Percentiles rank a stretch among this genome's conserved stretches.
Conservation (phyloP, 192 early-diverging fungal genomes). For the Entomortierella parvispora region DNA sequence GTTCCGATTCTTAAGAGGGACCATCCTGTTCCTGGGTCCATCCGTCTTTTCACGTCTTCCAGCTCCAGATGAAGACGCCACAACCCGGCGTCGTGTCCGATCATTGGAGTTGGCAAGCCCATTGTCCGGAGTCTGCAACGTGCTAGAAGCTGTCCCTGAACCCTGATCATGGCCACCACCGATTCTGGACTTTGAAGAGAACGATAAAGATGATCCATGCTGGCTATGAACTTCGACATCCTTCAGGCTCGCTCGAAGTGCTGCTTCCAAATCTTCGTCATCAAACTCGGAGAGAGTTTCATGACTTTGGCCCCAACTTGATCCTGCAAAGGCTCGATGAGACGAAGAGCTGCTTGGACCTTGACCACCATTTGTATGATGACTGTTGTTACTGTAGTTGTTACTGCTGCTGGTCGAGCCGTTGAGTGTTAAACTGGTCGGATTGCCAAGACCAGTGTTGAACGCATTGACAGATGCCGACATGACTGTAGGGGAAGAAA, state of each 20-base stretch:
- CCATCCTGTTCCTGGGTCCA: no score
- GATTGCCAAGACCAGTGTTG: conserved; percentile 40
- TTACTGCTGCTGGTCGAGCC: conserved; percentile 4
- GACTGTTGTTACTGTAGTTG: neutral
- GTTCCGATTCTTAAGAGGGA: no score
- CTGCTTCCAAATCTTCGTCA: conserved; percentile 40
- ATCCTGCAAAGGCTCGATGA: conserved; percentile 10
- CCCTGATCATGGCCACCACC: no score
- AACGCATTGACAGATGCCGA: conserved; percentile 50
- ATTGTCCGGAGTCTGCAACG: conserved; percentile 13
- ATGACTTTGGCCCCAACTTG: neutral
- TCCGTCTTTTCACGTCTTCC: no score
- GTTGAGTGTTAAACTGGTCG: conserved; percentile 32
- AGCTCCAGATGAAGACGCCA: no score
- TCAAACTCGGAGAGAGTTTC: neutral
- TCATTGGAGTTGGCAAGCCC: conserved; percentile 2
- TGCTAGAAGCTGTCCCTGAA: conserved; percentile 5
- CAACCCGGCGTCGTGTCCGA: no score
- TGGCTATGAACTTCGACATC: conserved; percentile 34
- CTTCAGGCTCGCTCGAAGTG: conserved; percentile 31
- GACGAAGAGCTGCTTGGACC: no score
- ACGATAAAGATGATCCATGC: neutral
- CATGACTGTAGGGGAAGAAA: conserved; percentile 45
- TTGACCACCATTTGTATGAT: neutral
- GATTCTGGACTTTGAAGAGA: no score